Base-by-base conservation (phyloP, 805 yeast genomes). In the Candida krabiensis region DNA sequence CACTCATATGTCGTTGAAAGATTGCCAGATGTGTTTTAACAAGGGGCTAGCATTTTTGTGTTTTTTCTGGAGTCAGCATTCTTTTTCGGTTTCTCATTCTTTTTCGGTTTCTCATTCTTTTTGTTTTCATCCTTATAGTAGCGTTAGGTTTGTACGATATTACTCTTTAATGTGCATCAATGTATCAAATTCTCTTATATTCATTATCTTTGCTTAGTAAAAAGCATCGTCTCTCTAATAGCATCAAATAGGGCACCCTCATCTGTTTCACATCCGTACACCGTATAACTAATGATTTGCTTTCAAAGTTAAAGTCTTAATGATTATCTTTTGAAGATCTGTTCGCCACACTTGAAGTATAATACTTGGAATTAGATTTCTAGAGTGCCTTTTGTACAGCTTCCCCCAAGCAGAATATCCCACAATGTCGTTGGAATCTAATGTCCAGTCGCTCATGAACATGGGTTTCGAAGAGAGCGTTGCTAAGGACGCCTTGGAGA, bases 1-100 rank as follows among this genome's bases (percentile, higher is more conserved):
- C 96, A 88, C 61, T 70, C 89, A 1, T 93, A 91, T 60, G 96
- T 86, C 25, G 83, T 93, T 49, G 99, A 93, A 64, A 79, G 96
- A 61, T 74, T 93, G 41, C 99, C 99, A 2, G 96, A 90, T 61
- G 96, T 86, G n/a, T 85, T 85, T 56, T 85, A 58, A n/a, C n/a
- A n/a, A 49, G 19, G 7, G 29, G 14, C 12, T n/a, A 7, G 8
- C 16, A n/a, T n/a, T 26, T 14, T n/a, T 8, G 29, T 8, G 9
- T 14, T 8, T 26, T n/a, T n/a, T n/a, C 13, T 13, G 7, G 7
- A n/a, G 8, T n/a, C 7, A 11, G 24, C 24, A 21, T 21, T 21
- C 24, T 7, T 7, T 21, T 21, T 18, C 13, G 34, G n/a, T 8
- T 12, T 21, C 21, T 19, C 15, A n/a, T 9, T 25, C n/a, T 31